Evolutionary conservation across 2,329 filamentous ascomycete species (phyloP).

Genomic region (Zymoseptoria passerinii): DNA sequence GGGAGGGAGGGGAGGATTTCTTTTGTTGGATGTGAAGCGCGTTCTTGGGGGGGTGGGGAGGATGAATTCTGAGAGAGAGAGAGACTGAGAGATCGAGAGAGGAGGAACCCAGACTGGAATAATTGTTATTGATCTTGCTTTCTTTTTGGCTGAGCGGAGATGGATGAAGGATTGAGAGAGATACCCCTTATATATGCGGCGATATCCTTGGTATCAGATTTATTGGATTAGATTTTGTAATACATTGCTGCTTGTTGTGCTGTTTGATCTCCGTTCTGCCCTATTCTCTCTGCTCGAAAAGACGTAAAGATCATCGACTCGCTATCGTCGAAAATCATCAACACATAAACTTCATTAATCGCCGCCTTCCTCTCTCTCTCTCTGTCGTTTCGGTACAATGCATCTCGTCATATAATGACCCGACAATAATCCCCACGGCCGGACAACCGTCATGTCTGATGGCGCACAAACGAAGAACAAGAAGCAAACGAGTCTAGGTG

Average conservation of each 20-base stretch:
- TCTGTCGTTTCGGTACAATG: not conserved
- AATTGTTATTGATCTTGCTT: constrained; percentile 2
- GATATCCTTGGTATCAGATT: not conserved
- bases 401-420: not conserved
- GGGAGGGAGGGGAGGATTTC: not conserved
- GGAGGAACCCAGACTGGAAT: constrained; percentile 16
- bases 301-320: not conserved
- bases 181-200: not conserved
- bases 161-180: not conserved
- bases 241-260: not conserved
- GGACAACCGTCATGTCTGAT: constrained; percentile 42
- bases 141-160: not conserved
- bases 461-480: constrained; percentile 34
- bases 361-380: not conserved
- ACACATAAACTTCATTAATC: not conserved
- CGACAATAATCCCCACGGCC: not conserved
- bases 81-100: not conserved
- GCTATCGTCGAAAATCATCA: not conserved
- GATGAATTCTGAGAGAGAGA: not conserved
- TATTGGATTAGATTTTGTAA: not conserved
- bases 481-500: constrained; percentile 45
- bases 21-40: not conserved
- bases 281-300: too few relatives aligned
- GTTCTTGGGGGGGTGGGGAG: too few relatives aligned
- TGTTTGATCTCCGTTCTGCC: not conserved